Evolutionary conservation across 768 basidiomycete species (phyloP).

Genomic region (Amanita brunnescens): DNA sequence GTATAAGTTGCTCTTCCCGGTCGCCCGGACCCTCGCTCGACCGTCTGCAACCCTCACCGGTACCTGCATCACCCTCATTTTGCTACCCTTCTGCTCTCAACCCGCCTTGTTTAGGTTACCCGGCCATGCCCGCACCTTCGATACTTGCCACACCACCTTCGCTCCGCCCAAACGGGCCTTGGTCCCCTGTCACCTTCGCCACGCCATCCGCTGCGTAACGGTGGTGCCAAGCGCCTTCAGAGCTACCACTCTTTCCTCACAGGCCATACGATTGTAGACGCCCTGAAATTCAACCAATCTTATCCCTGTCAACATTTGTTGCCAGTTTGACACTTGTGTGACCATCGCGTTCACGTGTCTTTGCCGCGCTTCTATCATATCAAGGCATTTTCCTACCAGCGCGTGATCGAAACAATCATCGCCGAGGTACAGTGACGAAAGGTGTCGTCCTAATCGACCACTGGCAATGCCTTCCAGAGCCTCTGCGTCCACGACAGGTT

Average conservation of each 20-base stretch:
- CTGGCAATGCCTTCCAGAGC: neutral
- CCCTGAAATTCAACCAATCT: neutral
- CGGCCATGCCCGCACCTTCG: no score
- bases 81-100: no score
- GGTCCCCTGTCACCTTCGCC: no score
- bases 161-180: no score
- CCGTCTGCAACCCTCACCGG: no score
- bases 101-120: no score
- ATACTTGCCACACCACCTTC: no score
- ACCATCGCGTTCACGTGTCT: neutral
- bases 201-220: no score
- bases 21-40: no score
- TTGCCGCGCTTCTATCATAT: neutral
- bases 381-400: neutral
- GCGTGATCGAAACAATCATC: neutral
- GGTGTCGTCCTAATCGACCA: neutral
- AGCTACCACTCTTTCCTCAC: neutral
- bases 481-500: neutral
- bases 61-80: no score
- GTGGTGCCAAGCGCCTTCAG: neutral
- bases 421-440: neutral
- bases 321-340: neutral
- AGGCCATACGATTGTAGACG: neutral
- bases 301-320: neutral
- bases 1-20: no score